Evolutionary conservation across 1,284 basidiomycete species (phyloP).

Genomic region (Ceratobasidium sp.): DNA sequence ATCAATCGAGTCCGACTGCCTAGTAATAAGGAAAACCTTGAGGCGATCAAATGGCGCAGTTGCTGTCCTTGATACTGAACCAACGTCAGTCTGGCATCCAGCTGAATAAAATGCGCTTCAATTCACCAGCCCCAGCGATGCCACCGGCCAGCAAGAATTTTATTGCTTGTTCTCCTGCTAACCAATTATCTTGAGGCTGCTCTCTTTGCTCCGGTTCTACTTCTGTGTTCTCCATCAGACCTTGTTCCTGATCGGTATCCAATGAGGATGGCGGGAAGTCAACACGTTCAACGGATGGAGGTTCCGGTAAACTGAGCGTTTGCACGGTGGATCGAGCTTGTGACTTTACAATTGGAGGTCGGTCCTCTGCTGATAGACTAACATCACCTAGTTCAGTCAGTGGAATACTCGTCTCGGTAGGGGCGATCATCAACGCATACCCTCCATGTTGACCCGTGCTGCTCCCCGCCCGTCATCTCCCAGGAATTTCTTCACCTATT

Average conservation of each 20-base stretch:
- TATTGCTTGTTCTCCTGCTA: slow-evolving; percentile 76
- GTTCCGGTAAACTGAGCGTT: slow-evolving; percentile 44
- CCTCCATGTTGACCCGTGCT: slow-evolving; percentile 85
- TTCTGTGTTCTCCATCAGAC: slow-evolving; percentile 50
- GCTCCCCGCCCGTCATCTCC: slow-evolving; percentile 77
- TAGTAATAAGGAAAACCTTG: slow-evolving; percentile 96
- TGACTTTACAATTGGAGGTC: slow-evolving; percentile 52
- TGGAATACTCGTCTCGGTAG: slow-evolving; percentile 49
- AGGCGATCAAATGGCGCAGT: slow-evolving; percentile 98
- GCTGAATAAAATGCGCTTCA: neutral
- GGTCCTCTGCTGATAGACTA: slow-evolving; percentile 72
- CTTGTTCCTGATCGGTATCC: slow-evolving; percentile 54
- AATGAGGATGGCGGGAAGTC: slow-evolving; percentile 42
- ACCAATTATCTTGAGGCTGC: slow-evolving; percentile 61
- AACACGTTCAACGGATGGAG: slow-evolving; percentile 47
- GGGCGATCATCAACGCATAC: slow-evolving; percentile 54
- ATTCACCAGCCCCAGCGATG: slow-evolving; percentile 85
- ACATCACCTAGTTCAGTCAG: slow-evolving; percentile 65
- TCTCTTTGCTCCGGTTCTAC: slow-evolving; percentile 52
- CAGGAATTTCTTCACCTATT: slow-evolving; percentile 61
- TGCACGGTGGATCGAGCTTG: slow-evolving; percentile 4
- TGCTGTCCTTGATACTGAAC: slow-evolving; percentile 85
- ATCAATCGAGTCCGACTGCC: slow-evolving; percentile 63
- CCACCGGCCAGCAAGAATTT: slow-evolving; percentile 94
- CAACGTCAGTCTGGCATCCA: slow-evolving; percentile 21